Evolutionary conservation across 352 stramenopile genomes (phyloP), one percentile per base, ranked within the genome.

Genomic region (Globisporangium abappressorium): DNA sequence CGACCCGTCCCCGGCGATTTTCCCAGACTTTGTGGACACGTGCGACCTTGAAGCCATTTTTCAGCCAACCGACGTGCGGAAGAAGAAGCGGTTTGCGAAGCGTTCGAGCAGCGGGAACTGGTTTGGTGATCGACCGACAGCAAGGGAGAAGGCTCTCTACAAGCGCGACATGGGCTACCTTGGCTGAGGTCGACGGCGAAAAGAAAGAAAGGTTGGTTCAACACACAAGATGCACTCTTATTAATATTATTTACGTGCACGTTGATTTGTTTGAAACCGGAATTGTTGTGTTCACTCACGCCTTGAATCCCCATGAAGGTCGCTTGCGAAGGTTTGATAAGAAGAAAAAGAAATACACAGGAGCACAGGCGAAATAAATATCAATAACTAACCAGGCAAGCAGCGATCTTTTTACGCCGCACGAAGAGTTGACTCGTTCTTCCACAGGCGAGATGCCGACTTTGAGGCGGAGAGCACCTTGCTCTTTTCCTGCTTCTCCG

Each of bases 11-110:
- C 88, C 85, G 5, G 73, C 71, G 5, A 92, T 94, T 67, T 96
- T 96, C 62, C 79, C 81, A 11, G 88, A 96, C 47, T 95, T 94
- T 67, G 81, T 93, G 22, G 85, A 91, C 60, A 88, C 84, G 4
- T 96, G 88, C 66, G 87, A 96, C 65, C 56, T 96, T 2, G 88
- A 94, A 72, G 80, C 84, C 11, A 96, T 96, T 34, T 94, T 94
- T 51, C 76, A 96, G 66, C 78, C 86, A 7, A 86, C 77, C 0
- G 86, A 94, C 54, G 66, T 80, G 9, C 70, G 71, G 2, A 94
- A 94, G 68, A 93, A 94, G 71, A 92, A 91, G 65, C 81, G 81
- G 33, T 96, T 94, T 57, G 69, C 77, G 34, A 78, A 84, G 46
- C 79, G 88, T n/a, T 92, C 84, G 62, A 96, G 88, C 70, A 93